A percentile compares a stretch with the other conserved stretches of the same genome.
These are phyloP conservation scores for Globisporangium apiculatum DNA, from an alignment of 352 stramenopile species.

Conservation along the genomic window DNA sequence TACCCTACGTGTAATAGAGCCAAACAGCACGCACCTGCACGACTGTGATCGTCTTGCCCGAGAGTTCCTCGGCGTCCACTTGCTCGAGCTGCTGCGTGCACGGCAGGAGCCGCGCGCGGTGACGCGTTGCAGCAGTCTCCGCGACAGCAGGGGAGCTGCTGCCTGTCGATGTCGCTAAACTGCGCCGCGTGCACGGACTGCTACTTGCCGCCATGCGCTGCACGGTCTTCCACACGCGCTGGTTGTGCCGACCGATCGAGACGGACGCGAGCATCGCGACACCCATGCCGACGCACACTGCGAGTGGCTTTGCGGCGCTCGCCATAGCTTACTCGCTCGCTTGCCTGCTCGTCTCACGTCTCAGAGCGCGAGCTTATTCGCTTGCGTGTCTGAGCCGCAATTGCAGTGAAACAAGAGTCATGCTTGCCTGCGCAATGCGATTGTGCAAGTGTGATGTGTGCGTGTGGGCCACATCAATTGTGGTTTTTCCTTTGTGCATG, in stretches of 20 bases:
- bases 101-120: constrained; percentile 26
- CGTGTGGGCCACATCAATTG: background rate
- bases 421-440: too few species aligned
- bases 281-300: constrained; percentile 61
- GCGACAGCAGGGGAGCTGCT: background rate
- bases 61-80: constrained; percentile 19
- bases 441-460: background rate
- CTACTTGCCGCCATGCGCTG: constrained; percentile 17
- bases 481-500: background rate
- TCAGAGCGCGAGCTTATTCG: too few species aligned
- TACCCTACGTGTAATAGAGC: too few species aligned
- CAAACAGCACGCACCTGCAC: constrained; percentile 37
- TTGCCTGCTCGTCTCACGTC: too few species aligned
- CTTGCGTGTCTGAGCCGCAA: too few species aligned
- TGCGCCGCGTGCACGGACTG: constrained; percentile 12
- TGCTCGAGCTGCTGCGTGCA: constrained; percentile 45
- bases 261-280: constrained; percentile 65
- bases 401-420: too few species aligned
- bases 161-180: constrained; percentile 11
- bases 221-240: constrained; percentile 41
- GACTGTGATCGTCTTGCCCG: constrained; percentile 65
- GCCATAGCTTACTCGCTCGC: constrained; percentile 1
- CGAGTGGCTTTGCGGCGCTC: constrained; percentile 20
- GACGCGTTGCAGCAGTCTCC: background rate
- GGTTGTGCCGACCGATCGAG: constrained; percentile 44